Evolutionary conservation across 306 rosid species (phyloP).

Genomic region (Acacia confusa): DNA sequence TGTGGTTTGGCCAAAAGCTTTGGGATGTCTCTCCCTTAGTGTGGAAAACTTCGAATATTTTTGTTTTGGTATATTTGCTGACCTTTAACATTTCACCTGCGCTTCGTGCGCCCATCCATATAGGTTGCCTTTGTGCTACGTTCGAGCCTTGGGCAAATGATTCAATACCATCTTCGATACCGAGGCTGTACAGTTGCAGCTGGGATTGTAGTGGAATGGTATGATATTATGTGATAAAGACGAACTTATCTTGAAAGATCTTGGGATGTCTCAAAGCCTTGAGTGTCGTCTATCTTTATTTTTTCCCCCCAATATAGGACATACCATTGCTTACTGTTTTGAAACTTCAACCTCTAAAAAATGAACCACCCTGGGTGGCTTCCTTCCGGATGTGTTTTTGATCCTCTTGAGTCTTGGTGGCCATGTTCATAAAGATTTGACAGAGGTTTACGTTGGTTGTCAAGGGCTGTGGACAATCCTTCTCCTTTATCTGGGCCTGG

Average conservation of each 20-base stretch:
- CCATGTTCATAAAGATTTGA: background rate
- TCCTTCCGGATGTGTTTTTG: background rate
- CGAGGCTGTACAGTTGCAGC: background rate
- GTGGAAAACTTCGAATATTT: background rate
- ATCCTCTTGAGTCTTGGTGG: background rate
- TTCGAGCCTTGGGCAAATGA: background rate
- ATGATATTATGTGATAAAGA: background rate
- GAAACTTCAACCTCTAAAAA: background rate
- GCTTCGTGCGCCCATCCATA: background rate
- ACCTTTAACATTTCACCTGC: background rate
- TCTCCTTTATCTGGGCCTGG: too few species aligned
- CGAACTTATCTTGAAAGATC: background rate
- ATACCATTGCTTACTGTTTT: background rate
- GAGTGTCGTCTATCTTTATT: background rate
- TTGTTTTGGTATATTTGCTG: background rate
- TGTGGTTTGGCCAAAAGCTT: background rate
- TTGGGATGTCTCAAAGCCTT: background rate
- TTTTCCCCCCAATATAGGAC: background rate
- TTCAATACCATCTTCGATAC: background rate
- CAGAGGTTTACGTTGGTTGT: too few species aligned
- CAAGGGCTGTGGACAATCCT: too few species aligned
- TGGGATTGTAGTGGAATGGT: background rate
- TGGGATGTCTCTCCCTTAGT: background rate
- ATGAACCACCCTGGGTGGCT: background rate
- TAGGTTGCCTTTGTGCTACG: background rate